A percentile compares a stretch with the other conserved stretches of the same genome.
Evolutionary conservation across 225 moss, liverwort and hornwort genomes (phyloP).

Genomic region (Pseudisothecium myosuroides): DNA sequence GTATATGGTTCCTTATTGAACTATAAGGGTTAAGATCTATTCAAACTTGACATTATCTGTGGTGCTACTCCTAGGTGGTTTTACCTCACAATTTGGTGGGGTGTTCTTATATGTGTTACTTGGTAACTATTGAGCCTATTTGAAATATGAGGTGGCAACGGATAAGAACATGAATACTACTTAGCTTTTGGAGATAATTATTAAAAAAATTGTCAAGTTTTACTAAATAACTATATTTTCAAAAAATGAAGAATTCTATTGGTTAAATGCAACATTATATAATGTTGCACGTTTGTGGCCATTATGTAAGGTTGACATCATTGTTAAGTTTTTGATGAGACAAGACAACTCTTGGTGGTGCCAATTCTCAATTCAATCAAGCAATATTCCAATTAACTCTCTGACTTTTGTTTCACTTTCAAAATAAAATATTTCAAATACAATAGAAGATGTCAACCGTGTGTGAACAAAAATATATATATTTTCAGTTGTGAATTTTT

Average conservation of each 20-base stretch:
- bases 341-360: neutral
- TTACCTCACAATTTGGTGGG: neutral
- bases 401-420: neutral
- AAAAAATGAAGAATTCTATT: neutral
- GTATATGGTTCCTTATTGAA: neutral
- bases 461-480: neutral
- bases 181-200: neutral
- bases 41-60: accelerated
- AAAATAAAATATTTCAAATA: neutral
- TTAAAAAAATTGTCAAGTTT: neutral
- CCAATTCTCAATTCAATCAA: neutral
- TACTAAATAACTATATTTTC: neutral
- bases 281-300: neutral
- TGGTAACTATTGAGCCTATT: neutral
- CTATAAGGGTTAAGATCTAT: neutral
- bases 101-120: neutral
- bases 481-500: neutral
- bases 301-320: neutral
- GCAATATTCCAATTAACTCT: neutral
- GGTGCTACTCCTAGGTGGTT: neutral
- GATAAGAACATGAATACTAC: neutral
- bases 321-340: neutral
- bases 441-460: neutral
- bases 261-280: neutral
- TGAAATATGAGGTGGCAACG: neutral